Percentiles rank a stretch among this genome's conserved stretches.
Conservation (phyloP, 2,329 filamentous ascomycete species). For the Colletotrichum plurivorum region DNA sequence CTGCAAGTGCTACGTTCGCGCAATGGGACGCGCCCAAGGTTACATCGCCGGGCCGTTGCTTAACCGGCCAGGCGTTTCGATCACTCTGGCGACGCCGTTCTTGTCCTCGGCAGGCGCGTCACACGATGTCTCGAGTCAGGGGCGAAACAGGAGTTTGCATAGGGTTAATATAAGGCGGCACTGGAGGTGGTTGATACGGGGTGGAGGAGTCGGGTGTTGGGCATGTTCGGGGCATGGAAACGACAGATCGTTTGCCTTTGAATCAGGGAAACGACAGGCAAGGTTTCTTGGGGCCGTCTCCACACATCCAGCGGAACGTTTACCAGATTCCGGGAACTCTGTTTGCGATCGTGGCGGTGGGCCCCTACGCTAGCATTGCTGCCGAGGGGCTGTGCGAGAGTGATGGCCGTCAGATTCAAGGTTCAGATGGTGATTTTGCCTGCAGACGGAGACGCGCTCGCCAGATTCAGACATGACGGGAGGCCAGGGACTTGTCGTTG, state of each 20-base stretch:
- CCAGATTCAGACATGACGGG: not conserved
- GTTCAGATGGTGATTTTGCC: too few species aligned
- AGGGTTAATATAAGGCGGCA: not conserved
- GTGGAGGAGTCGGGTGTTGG: not conserved
- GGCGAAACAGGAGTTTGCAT: conserved; percentile 19
- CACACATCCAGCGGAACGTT: conserved; percentile 16
- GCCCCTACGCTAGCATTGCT: not conserved
- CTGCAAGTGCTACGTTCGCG: conserved; percentile 1
- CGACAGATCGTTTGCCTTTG: not conserved
- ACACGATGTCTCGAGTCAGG: not conserved
- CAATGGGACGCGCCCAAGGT: not conserved
- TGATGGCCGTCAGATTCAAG: too few species aligned
- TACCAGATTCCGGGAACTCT: conserved; percentile 26
- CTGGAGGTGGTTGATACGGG: not conserved
- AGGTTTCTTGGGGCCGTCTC: not conserved
- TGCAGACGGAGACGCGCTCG: too few species aligned
- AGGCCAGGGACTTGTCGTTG: conserved; percentile 1
- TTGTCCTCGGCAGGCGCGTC: not conserved
- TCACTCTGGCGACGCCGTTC: not conserved
- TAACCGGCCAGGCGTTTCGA: too few species aligned
- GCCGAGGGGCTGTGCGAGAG: conserved; percentile 4
- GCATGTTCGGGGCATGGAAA: not conserved
- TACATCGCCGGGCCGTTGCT: conserved; percentile 8
- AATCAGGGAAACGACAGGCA: not conserved
- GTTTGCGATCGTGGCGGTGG: conserved; percentile 5